Evolutionary conservation across 73 alveolate species (phyloP).

Genomic region (Uronychia setigera): DNA sequence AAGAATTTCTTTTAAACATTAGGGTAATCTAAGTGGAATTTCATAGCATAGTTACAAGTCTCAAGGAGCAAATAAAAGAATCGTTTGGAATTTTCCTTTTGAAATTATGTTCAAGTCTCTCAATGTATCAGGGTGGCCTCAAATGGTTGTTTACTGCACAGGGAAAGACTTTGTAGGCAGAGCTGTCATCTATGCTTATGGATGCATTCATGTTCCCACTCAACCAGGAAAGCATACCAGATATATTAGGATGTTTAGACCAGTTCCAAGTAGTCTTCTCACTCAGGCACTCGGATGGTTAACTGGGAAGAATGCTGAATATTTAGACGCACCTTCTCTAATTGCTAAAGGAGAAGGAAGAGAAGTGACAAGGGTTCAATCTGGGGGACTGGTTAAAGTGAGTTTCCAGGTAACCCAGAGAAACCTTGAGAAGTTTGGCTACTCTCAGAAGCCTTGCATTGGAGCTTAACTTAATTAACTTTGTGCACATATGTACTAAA

Average conservation of each 20-base stretch:
- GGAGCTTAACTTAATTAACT: constrained; percentile 1
- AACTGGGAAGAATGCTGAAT: constrained; percentile 73
- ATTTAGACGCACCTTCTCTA: constrained; percentile 67
- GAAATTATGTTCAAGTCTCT: constrained; percentile 72
- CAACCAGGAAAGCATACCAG: constrained; percentile 86
- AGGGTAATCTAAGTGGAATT: constrained; percentile 75
- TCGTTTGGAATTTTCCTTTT: constrained; percentile 83
- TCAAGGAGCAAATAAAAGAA: constrained; percentile 65
- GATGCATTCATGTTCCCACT: constrained; percentile 84
- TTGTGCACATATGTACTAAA: too few relatives aligned
- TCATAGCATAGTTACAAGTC: constrained; percentile 81
- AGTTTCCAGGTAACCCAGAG: constrained; percentile 72
- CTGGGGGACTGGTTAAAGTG: constrained; percentile 78
- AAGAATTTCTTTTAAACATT: constrained; percentile 4
- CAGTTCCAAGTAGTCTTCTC: constrained; percentile 62
- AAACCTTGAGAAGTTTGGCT: constrained; percentile 81
- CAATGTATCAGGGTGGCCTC: constrained; percentile 90
- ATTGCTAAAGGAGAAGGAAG: constrained; percentile 82
- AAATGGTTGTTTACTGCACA: constrained; percentile 63
- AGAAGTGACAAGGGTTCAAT: constrained; percentile 80
- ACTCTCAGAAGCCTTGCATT: too few relatives aligned
- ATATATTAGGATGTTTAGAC: constrained; percentile 60
- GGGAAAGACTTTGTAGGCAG: constrained; percentile 80
- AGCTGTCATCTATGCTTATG: constrained; percentile 84
- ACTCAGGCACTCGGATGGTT: constrained; percentile 66